These are phyloP conservation scores for Termitomyces sp. DNA, from an alignment of 768 basidiomycete species.

Conservation along the genomic window DNA sequence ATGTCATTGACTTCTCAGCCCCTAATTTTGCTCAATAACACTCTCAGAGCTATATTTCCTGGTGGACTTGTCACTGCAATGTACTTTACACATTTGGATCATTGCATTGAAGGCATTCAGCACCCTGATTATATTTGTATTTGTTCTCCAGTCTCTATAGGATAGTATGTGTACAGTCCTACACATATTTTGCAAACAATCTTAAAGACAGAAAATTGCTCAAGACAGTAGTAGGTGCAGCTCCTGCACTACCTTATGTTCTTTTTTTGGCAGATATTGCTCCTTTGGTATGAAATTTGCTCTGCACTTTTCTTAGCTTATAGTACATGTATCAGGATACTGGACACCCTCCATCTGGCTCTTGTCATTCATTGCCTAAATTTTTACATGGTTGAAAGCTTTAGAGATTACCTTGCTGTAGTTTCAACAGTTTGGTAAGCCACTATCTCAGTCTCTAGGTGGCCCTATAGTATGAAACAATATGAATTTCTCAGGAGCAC, in stretches of 20 bases:
- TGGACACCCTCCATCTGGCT: conserved; percentile 2
- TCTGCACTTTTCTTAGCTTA: background rate
- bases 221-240: background rate
- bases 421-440: background rate
- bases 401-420: background rate
- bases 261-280: background rate
- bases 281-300: background rate
- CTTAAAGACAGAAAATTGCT: background rate
- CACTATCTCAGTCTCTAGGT: background rate
- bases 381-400: background rate
- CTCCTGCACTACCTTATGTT: no score
- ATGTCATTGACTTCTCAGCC: background rate
- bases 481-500: background rate
- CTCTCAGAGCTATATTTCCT: background rate
- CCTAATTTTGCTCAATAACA: background rate
- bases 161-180: conserved; percentile 1
- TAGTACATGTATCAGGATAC: background rate
- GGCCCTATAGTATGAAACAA: background rate
- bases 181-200: background rate
- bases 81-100: background rate
- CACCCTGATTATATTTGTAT: background rate
- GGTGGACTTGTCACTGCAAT: background rate
- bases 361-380: background rate
- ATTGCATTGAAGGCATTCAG: background rate
- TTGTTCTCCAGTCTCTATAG: background rate